Conservation (phyloP, 805 yeast genomes). For the Candida coquimbonensis region DNA sequence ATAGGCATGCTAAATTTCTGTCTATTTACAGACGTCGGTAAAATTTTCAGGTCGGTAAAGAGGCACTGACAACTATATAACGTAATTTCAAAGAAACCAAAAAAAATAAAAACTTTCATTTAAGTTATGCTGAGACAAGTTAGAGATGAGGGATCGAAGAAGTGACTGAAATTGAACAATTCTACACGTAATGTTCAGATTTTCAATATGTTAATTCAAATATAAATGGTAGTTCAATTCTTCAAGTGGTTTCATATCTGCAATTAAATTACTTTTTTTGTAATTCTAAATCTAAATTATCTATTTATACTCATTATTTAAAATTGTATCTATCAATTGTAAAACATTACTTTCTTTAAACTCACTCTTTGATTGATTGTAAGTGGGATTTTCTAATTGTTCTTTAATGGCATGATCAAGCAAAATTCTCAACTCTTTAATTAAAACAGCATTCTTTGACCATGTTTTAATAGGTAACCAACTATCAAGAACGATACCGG, state of each 20-base stretch:
- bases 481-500: constrained; percentile 79
- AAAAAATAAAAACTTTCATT: not conserved
- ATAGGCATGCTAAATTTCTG: too few relatives aligned
- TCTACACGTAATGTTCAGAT: too few relatives aligned
- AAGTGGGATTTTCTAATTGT: constrained; percentile 46
- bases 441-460: constrained; percentile 87
- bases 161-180: too few relatives aligned
- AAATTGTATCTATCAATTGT: constrained; percentile 29
- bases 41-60: too few relatives aligned
- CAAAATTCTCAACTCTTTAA: constrained; percentile 59
- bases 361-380: constrained; percentile 14
- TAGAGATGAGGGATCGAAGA: not conserved
- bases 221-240: too few relatives aligned
- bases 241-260: too few relatives aligned
- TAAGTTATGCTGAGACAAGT: not conserved
- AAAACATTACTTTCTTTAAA: constrained; percentile 29
- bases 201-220: too few relatives aligned
- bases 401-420: constrained; percentile 62
- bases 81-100: too few relatives aligned
- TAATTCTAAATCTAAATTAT: too few relatives aligned
- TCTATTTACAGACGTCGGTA: too few relatives aligned
- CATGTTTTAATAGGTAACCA: constrained; percentile 91
- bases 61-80: too few relatives aligned
- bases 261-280: too few relatives aligned
- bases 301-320: constrained; percentile 11